Evolutionary conservation across 2,329 filamentous ascomycete genomes (phyloP), one percentile per base, ranked within the genome.

Genomic region (Tolypocladium tundrense): DNA sequence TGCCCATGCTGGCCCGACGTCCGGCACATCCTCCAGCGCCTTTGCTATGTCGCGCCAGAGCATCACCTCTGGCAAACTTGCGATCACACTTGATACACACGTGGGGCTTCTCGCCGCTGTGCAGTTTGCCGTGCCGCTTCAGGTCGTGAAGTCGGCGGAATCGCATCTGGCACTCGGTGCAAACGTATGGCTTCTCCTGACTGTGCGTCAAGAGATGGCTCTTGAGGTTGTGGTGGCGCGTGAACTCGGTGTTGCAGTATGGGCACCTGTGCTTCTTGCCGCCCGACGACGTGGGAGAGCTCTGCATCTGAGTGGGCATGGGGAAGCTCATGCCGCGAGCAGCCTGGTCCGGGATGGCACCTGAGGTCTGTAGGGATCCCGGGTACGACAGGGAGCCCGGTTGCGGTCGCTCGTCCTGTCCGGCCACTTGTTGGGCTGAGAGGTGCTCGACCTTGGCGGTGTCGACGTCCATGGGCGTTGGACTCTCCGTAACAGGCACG

Each of bases 111-210:
- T 99, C 94, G 57, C 94, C 94, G 0, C 93, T 97, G 69, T 99
- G 94, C 27, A 99, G 82, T 74, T 99, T 99, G 63, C 88, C 91
- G 71, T 99, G 94, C 45, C 94, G 86, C 77, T 99, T 99, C 63
- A 99, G 75, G 68, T 99, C 94, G 70, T 99, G 94, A 55, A 97
- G 79, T 62, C 94, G 86, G 57, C 94, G 85, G 73, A 99, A 99
- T 56, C 93, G 86, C 72, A 94, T 90, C 65, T 93, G 85, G 71
- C 94, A 99, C n/a, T 90, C 91, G 61, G 90, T 87, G 70, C 94
- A 99, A 35, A 94, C 84, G 69, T 94, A 99, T 0, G 94, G 94
- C 74, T 99, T 99, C 73, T 99, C 94, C 78, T 99, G 93, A 67
- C 92, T 97, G 73, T 97, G 94, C 0, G 94, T 97, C 69, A 99